Base-by-base conservation (phyloP, 2,329 filamentous ascomycete genomes). In the Aspergillus caelatus region DNA sequence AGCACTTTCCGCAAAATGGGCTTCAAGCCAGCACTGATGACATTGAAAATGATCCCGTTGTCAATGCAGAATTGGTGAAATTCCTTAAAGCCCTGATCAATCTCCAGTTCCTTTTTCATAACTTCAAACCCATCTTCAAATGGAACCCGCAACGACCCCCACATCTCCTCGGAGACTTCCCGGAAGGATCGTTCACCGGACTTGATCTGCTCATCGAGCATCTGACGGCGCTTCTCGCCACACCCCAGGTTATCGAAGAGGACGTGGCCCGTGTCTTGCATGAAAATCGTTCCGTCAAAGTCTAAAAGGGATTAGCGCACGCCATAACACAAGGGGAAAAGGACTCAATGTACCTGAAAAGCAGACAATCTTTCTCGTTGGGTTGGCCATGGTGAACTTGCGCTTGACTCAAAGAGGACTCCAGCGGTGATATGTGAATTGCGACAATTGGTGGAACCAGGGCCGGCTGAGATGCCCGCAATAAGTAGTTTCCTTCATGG, bases 251-350 rank as follows among this genome's bases (percentile, higher is more conserved):
- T 82, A 73, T 90, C 88, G 76, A 90, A 89, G 57, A 91, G 85
- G 67, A 90, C 84, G 73, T 91, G 88, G 52, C 89, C 89, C 1
- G 86, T 90, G 69, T 89, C 87, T 81, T 90, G 87, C 83, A 89
- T 88, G 80, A 89, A 90, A 66, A 91, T 91, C 4, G 88, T 91
- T 66, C 88, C 88, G 74, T 91, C 88, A 69, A 91, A 91, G 75
- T 91, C 88, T 89, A 60, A 56, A 23, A 14, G 21, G 7, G 28
- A 62, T 62, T 48, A 53, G 58, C 69, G 65, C 39, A 60, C 48
- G 36, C 21, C 48, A 57, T 21, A 19, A 10, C 26, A 11, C 23
- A 58, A 36, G 46, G 55, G 32, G 57, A 21, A 39, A n/a, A n/a
- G 41, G 43, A 26, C 41, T 39, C 10, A 12, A 12, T 69, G 61